Evolutionary conservation across 2,329 filamentous ascomycete genomes (phyloP).

Genomic region (Hymenoscyphus albidus): DNA sequence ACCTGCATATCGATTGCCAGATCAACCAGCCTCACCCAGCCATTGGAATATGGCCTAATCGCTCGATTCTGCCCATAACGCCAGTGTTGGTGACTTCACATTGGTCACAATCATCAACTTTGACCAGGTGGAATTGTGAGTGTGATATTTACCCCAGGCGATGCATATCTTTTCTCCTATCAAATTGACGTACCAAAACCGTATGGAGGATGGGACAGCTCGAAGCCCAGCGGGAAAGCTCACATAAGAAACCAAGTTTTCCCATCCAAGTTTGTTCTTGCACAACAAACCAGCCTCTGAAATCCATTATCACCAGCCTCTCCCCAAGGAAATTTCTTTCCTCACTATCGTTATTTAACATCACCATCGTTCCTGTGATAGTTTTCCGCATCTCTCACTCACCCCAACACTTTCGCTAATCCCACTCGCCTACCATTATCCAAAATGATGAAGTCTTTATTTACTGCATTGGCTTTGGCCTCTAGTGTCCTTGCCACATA

Average conservation of each 20-base stretch:
- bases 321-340: slow-evolving; percentile 37
- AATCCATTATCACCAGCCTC: slow-evolving; percentile 23
- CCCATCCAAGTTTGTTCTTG: slow-evolving; percentile 20
- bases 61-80: slow-evolving; percentile 11
- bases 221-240: neutral
- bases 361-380: slow-evolving; percentile 22
- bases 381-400: slow-evolving; percentile 15
- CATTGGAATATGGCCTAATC: neutral
- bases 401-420: slow-evolving; percentile 4
- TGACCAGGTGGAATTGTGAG: neutral
- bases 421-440: slow-evolving; percentile 15
- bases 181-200: slow-evolving; percentile 5
- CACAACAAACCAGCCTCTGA: slow-evolving; percentile 27
- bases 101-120: slow-evolving; percentile 10
- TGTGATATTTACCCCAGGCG: neutral
- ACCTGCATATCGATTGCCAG: slow-evolving; percentile 13
- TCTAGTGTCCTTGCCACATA: slow-evolving; percentile 16
- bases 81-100: slow-evolving; percentile 7
- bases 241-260: slow-evolving; percentile 21
- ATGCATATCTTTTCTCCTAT: neutral
- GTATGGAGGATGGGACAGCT: neutral
- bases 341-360: slow-evolving; percentile 44
- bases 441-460: slow-evolving; percentile 30
- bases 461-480: slow-evolving; percentile 29
- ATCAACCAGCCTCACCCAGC: slow-evolving; percentile 21